Percentiles rank a stretch among this genome's conserved stretches.
These are phyloP conservation scores for Candida ulmi DNA, from an alignment of 805 yeast genomes.

Conservation along the genomic window DNA sequence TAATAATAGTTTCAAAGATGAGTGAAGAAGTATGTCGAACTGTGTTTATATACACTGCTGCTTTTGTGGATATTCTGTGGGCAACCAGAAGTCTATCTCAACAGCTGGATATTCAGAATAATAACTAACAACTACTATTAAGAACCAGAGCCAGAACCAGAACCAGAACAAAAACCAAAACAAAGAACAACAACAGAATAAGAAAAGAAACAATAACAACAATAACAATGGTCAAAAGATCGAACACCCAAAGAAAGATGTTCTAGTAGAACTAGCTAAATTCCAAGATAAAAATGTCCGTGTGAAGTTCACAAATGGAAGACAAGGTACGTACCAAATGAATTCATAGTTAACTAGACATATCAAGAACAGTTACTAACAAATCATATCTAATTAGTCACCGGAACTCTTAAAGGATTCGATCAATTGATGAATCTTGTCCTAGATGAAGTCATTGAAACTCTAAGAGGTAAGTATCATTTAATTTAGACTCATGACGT, in stretches of 20 bases:
- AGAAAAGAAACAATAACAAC: constrained; percentile 27
- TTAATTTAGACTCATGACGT: too few species aligned
- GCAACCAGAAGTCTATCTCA: too few species aligned
- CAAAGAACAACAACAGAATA: constrained; percentile 4
- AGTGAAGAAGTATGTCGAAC: constrained; percentile 3
- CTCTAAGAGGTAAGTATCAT: constrained; percentile 47
- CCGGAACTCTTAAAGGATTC: constrained; percentile 81
- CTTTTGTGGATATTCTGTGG: too few species aligned
- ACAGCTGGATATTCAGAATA: too few species aligned
- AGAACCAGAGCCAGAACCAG: not conserved
- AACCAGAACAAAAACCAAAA: not conserved
- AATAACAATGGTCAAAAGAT: constrained; percentile 26
- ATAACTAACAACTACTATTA: not conserved
- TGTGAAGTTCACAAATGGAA: constrained; percentile 81
- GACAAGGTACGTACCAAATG: constrained; percentile 38
- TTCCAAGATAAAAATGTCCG: constrained; percentile 68
- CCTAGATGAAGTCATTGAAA: constrained; percentile 65
- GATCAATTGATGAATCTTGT: constrained; percentile 80
- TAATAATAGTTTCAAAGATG: too few species aligned
- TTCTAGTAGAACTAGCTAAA: constrained; percentile 74
- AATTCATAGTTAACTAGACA: too few species aligned
- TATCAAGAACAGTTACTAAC: too few species aligned
- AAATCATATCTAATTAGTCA: constrained; percentile 10
- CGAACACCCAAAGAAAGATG: constrained; percentile 80
- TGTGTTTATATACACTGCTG: too few species aligned